Conservation (phyloP, 768 basidiomycete species). For the Daedalea quercina region DNA sequence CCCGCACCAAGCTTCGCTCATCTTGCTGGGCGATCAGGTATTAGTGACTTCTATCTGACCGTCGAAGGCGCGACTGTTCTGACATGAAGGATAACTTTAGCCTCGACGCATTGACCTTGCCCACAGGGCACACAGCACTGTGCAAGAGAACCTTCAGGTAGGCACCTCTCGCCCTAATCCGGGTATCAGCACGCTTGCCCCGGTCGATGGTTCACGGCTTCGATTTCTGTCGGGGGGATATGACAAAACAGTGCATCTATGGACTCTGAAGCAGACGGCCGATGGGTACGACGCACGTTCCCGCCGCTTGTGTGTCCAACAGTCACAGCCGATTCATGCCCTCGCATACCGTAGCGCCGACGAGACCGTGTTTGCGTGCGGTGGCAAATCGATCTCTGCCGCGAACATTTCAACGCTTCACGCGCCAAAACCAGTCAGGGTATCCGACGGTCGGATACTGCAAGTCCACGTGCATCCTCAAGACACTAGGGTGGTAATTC, state of each 20-base stretch:
- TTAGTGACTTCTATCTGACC: background rate
- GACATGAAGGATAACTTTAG: conserved; percentile 1
- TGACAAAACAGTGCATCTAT: conserved; percentile 37
- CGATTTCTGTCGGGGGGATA: conserved; percentile 44
- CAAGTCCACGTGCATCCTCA: conserved; percentile 44
- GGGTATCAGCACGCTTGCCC: conserved; percentile 38
- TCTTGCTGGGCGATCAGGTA: conserved; percentile 20
- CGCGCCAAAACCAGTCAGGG: conserved; percentile 21
- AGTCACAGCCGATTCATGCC: conserved; percentile 27
- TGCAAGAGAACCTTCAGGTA: conserved; percentile 20
- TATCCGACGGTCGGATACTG: conserved; percentile 31
- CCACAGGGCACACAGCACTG: conserved; percentile 16
- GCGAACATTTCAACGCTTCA: conserved; percentile 32
- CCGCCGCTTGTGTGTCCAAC: conserved; percentile 21
- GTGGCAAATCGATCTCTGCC: conserved; percentile 27
- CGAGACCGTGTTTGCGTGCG: conserved; percentile 29
- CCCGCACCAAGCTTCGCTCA: conserved; percentile 35
- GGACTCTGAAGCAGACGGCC: conserved; percentile 24
- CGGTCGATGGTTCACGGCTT: conserved; percentile 21
- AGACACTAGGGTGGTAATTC: conserved; percentile 29
- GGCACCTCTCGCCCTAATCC: conserved; percentile 15
- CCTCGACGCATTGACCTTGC: conserved; percentile 16
- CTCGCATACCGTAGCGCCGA: conserved; percentile 32
- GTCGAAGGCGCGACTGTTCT: conserved; percentile 1
- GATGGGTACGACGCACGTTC: conserved; percentile 18